A percentile compares a stretch with the other conserved stretches of the same genome.
phyloP scores from a whole-genome alignment of 257 asterid genomes.

The Plantago ovata region DNA sequence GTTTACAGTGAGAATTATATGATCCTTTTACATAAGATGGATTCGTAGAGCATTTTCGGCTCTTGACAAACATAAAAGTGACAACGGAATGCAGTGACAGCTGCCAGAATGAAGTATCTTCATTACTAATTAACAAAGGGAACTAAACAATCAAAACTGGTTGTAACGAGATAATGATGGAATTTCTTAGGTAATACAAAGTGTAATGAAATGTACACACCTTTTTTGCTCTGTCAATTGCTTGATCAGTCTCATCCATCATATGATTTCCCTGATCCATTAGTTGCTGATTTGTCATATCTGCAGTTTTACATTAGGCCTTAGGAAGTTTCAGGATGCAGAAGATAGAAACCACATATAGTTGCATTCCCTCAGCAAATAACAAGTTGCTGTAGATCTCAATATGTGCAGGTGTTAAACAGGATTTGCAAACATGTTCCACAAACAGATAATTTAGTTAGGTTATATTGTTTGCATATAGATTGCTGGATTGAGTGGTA shows the following conservation, averaged over 20 bases:
- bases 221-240: constrained; percentile 85
- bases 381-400: constrained; percentile 7
- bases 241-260: constrained; percentile 97
- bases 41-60: too few species aligned
- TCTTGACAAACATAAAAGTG: too few species aligned
- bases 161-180: constrained; percentile 14
- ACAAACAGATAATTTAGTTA: too few species aligned
- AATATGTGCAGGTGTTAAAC: constrained; percentile 1
- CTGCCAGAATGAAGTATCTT: constrained; percentile 14
- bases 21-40: too few species aligned
- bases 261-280: constrained; percentile 72
- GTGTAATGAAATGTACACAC: constrained; percentile 32
- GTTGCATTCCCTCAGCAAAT: constrained; percentile 4
- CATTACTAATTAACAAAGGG: constrained; percentile 9
- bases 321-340: constrained; percentile 26
- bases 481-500: too few species aligned
- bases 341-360: constrained; percentile 13
- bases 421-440: background rate
- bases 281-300: constrained; percentile 88
- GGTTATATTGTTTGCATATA: too few species aligned
- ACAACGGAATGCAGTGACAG: constrained; percentile 11
- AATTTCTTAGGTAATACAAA: constrained; percentile 15
- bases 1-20: too few species aligned
- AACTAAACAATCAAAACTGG: constrained; percentile 9
- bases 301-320: constrained; percentile 40